These are phyloP conservation scores for Candida michaelii DNA, from an alignment of 805 yeast genomes.

Conservation along the genomic window DNA sequence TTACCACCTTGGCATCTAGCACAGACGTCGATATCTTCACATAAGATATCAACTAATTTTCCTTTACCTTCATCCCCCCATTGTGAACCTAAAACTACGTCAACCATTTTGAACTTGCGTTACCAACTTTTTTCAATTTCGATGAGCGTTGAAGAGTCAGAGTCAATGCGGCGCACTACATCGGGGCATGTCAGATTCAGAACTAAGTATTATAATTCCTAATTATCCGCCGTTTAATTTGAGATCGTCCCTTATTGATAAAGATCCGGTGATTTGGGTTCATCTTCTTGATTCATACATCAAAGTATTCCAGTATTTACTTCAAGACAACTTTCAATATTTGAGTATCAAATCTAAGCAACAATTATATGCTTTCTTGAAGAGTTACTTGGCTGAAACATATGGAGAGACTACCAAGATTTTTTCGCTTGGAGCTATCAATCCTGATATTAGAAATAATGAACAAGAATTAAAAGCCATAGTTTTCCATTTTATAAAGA, in stretches of 20 bases:
- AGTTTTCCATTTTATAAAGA: conserved; percentile 51
- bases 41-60: conserved; percentile 89
- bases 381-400: conserved; percentile 59
- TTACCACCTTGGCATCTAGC: conserved; percentile 99
- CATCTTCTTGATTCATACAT: conserved; percentile 68
- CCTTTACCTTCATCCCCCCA: conserved; percentile 99
- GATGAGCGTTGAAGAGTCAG: conserved; percentile 3
- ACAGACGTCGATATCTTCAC: conserved; percentile 94
- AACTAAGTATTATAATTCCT: conserved; percentile 44
- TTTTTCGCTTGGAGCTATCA: conserved; percentile 69
- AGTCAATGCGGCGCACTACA: not conserved
- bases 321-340: conserved; percentile 34
- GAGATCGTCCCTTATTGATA: conserved; percentile 74
- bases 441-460: conserved; percentile 62
- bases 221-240: conserved; percentile 73
- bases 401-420: conserved; percentile 60
- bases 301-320: conserved; percentile 47
- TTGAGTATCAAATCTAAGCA: conserved; percentile 56
- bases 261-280: conserved; percentile 82
- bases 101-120: conserved; percentile 52
- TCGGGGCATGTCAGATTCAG: not conserved
- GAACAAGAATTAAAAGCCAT: conserved; percentile 47
- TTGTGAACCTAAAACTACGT: conserved; percentile 96
- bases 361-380: conserved; percentile 56
- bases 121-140: conserved; percentile 4